Evolutionary conservation across 345 rosid genomes (phyloP), one percentile per base, ranked within the genome.

Genomic region (Salix suchowensis): DNA sequence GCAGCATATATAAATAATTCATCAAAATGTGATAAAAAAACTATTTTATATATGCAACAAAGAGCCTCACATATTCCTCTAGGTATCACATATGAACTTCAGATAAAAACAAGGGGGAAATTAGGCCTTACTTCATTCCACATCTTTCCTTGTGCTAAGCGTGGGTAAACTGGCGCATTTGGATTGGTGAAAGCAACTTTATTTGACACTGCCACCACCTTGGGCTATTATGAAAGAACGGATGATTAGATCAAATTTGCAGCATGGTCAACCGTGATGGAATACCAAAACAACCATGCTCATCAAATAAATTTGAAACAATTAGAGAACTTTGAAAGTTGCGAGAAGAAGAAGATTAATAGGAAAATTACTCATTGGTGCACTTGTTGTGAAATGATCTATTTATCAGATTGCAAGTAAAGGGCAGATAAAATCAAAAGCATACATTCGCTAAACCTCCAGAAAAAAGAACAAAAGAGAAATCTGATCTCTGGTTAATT

Each of bases 401-500:
- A 52, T 52, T 19, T 52, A 6, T 19, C 58, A 52, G 10, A 19
- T 19, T 6, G n/a, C 58, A 34, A 54, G 5, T 28, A 74, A 23
- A 26, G 34, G 23, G n/a, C 11, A 19, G 4, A 78, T 39, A 46
- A 28, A 64, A 12, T 61, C 50, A 52, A 15, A 78, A 72, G 77
- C 82, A 30, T 87, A 88, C 97, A 71, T 87, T 88, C 78, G 77
- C 76, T 44, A 91, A 77, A 65, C 89, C 89, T 50, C 91, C 91
- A 65, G 91, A 85, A 69, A 91, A 88, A 10, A 91, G 85, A 7
- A 85, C 90, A 67, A 91, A 86, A 1, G 92, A 86, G 76, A 90
- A 91, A 39, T 90, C 91, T 0, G 94, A 92, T 90, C 97, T 84
- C 76, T 92, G 97, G 81, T 89, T 92, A 81, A 90, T 87, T 81